Percentiles rank a stretch among this genome's conserved stretches.
Conservation (phyloP, 805 yeast genomes). For the Ogataea neopini region DNA sequence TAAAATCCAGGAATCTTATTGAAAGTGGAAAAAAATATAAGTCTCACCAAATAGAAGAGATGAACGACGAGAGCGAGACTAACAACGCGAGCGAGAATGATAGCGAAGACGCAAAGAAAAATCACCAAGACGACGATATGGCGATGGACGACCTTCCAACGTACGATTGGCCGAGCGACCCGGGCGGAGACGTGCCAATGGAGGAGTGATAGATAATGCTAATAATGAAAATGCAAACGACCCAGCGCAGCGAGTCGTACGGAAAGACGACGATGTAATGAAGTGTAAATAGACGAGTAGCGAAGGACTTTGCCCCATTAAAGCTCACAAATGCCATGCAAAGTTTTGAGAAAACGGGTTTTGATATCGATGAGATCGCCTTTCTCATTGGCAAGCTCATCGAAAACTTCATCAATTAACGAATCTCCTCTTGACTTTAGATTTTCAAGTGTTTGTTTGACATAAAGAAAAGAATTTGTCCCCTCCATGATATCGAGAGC, state of each 20-base stretch:
- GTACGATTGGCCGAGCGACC: background rate
- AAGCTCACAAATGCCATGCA: constrained; percentile 11
- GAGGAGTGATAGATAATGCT: constrained; percentile 2
- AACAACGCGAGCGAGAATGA: background rate
- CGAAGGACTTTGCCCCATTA: background rate
- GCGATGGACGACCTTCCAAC: constrained; percentile 3
- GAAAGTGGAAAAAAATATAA: constrained; percentile 2
- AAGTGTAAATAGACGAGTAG: too few species aligned
- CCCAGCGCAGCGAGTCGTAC: too few species aligned
- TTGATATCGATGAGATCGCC: background rate
- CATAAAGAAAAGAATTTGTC: constrained; percentile 44
- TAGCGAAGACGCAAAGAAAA: background rate
- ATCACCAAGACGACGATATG: constrained; percentile 6
- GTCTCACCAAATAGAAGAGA: constrained; percentile 20
- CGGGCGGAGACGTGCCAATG: background rate
- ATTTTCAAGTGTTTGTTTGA: constrained; percentile 31
- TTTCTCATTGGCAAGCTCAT: constrained; percentile 11
- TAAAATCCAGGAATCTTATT: constrained; percentile 3
- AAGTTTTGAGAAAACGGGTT: constrained; percentile 9
- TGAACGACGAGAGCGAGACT: constrained; percentile 12
- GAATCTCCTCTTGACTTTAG: constrained; percentile 28
- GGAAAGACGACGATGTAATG: too few species aligned
- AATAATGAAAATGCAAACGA: background rate
- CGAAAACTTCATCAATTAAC: constrained; percentile 24
- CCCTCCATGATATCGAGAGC: constrained; percentile 50